Base-by-base conservation (phyloP, 2,329 filamentous ascomycete species). In the Trichoderma endophyticum region DNA sequence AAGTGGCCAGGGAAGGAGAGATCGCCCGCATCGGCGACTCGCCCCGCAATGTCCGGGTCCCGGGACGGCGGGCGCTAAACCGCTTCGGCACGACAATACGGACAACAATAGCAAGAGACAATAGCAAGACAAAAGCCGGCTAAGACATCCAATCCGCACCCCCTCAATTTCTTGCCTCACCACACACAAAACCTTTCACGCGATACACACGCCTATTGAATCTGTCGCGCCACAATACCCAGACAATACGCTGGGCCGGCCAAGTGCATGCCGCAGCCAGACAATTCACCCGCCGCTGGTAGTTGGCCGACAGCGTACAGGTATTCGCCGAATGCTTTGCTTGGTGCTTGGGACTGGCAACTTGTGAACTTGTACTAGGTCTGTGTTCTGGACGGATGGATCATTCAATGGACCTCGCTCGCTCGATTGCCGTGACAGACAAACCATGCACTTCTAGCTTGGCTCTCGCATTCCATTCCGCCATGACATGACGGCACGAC, bases 61-160 rank as follows among this genome's bases (percentile, higher is more conserved):
- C 72, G 71, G 73, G 59, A 66, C 70, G 24, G 72, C 79, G 77
- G 79, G 74, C 75, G 75, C 79, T 80, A 80, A 73, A 26, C 78
- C 77, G 8, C 32, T 78, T 76, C 14, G 24, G 75, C 66, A 51
- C 43, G 39, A 75, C 75, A 80, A 80, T 80, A 72, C 62, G 66
- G 74, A 78, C 79, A 78, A 80, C 79, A 80, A 80, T 80, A 80
- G 75, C 65, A 78, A 77, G 26, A 74, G 76, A 80, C 79, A 80
- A 80, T 79, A 79, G 78, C 73, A 79, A 78, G 36, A 59, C 61
- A 66, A 73, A 62, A 57, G 28, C 39, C 68, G 39, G 24, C 71
- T 56, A 71, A 61, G n/a, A 67, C 63, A 34, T 6, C 15, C 15
- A 43, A 43, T 43, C 39, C 36, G 26, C 65, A 48, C 65, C 54